Evolutionary conservation across 2,329 filamentous ascomycete genomes (phyloP).

Genomic region (Penicillium sp.): DNA sequence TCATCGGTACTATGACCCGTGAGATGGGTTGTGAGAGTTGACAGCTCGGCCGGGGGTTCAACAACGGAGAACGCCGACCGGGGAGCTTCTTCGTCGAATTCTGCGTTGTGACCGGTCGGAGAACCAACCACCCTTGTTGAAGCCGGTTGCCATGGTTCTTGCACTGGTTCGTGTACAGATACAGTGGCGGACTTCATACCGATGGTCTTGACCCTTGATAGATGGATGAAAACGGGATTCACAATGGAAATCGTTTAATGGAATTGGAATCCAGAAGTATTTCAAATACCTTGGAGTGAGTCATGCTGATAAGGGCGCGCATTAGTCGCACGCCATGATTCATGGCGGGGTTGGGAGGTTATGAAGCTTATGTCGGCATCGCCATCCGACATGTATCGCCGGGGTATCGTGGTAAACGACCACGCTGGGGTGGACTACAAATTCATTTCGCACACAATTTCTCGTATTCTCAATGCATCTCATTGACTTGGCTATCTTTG

Average conservation of each 20-base stretch:
- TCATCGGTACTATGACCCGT: slow-evolving; percentile 20
- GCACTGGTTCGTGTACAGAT: not conserved
- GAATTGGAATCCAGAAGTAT: not conserved
- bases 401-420: not conserved
- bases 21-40: slow-evolving; percentile 20
- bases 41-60: slow-evolving; percentile 19
- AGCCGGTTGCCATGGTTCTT: slow-evolving; percentile 5
- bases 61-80: slow-evolving; percentile 21
- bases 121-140: not conserved
- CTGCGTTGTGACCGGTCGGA: not conserved
- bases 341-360: not conserved
- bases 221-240: not conserved
- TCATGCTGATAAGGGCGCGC: not conserved
- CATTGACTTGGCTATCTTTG: too few species aligned
- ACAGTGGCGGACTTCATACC: not conserved
- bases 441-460: too few species aligned
- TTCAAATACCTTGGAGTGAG: not conserved
- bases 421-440: too few species aligned
- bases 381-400: not conserved
- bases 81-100: slow-evolving; percentile 16
- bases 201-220: not conserved
- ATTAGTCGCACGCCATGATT: not conserved
- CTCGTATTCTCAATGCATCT: too few species aligned
- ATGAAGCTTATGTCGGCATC: not conserved
- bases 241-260: not conserved